Conservation (phyloP, 202 grass and related monocot species). For the Cymbopogon flexuosus region DNA sequence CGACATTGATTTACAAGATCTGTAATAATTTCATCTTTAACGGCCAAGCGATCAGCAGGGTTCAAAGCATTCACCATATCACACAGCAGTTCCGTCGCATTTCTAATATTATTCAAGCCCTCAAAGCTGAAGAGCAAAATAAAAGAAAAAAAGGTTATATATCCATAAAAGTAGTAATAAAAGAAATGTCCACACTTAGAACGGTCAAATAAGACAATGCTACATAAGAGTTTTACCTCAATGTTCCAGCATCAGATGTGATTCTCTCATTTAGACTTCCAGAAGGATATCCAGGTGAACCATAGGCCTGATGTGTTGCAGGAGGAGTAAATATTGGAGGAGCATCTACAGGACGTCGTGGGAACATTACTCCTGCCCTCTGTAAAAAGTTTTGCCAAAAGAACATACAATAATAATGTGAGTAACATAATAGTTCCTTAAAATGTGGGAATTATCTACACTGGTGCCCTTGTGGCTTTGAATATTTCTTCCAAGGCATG, state of each 20-base stretch:
- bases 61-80: constrained; percentile 90
- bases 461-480: neutral
- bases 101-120: constrained; percentile 72
- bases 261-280: constrained; percentile 52
- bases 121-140: constrained; percentile 44
- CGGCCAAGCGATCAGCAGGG: constrained; percentile 55
- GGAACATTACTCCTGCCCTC: constrained; percentile 84
- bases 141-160: constrained; percentile 1
- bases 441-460: neutral
- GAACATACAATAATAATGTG: neutral
- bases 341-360: constrained; percentile 47
- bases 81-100: constrained; percentile 61
- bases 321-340: constrained; percentile 86
- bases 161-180: neutral
- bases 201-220: neutral
- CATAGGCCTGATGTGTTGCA: constrained; percentile 42
- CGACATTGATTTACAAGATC: constrained; percentile 75
- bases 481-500: neutral
- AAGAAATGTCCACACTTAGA: constrained; percentile 1
- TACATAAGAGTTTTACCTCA: constrained; percentile 49
- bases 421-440: neutral
- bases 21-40: constrained; percentile 77
- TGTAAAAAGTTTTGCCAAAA: constrained; percentile 29
- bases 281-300: constrained; percentile 48
- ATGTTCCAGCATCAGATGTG: constrained; percentile 45